Evolutionary conservation across 371 early-diverging fungal genomes (phyloP).

Genomic region (Zychaea mexicana): DNA sequence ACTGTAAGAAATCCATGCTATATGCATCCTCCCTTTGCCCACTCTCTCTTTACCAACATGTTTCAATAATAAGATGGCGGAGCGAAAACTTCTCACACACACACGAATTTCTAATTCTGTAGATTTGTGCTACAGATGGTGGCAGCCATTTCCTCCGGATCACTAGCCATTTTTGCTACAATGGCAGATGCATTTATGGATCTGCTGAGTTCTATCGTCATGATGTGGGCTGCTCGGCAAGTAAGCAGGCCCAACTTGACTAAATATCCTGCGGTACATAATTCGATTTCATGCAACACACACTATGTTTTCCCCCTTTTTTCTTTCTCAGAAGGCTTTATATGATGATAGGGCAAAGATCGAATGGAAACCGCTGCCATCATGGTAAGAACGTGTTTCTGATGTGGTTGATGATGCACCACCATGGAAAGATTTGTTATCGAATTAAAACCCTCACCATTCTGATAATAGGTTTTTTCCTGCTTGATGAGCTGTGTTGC

Average conservation of each 20-base stretch:
- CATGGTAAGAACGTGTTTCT: conserved; percentile 57
- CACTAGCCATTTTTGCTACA: conserved; percentile 88
- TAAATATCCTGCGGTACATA: conserved; percentile 79
- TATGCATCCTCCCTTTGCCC: neutral
- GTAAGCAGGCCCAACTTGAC: conserved; percentile 62
- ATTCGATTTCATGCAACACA: neutral
- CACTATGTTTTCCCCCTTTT: neutral
- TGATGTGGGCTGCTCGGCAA: conserved; percentile 68
- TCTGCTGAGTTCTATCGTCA: conserved; percentile 70
- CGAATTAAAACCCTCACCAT: no score
- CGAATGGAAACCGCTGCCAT: conserved; percentile 92
- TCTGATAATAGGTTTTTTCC: conserved; percentile 54
- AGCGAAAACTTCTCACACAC: neutral
- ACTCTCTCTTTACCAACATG: no score
- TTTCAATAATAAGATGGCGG: no score
- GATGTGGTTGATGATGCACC: neutral
- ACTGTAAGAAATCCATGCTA: conserved; percentile 26
- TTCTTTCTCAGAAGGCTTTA: neutral
- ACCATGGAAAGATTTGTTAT: no score
- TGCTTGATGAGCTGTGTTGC: conserved; percentile 91
- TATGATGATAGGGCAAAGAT: conserved; percentile 70
- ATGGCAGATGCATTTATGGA: conserved; percentile 96
- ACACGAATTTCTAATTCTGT: neutral
- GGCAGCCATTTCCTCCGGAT: conserved; percentile 84
- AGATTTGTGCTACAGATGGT: conserved; percentile 76